phyloP scores from a whole-genome alignment of 805 yeast species.

The Monosporozyma yasuniensis region DNA sequence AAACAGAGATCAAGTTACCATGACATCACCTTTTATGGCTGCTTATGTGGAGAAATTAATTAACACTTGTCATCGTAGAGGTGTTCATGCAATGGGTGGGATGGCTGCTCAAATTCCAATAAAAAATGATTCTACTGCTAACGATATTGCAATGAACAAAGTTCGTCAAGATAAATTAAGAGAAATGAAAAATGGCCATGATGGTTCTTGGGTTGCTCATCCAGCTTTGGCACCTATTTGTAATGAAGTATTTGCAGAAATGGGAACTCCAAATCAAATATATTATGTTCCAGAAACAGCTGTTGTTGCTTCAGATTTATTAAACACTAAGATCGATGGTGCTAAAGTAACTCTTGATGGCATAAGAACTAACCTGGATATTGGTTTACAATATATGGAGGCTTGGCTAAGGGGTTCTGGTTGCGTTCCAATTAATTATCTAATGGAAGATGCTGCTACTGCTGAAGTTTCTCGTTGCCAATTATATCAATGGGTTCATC shows the following conservation, averaged over 20 bases:
- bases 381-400: conserved; percentile 74
- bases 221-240: conserved; percentile 77
- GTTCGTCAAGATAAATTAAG: conserved; percentile 68
- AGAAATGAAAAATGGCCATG: conserved; percentile 73
- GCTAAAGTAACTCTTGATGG: conserved; percentile 63
- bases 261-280: conserved; percentile 79
- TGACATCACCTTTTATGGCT: conserved; percentile 75
- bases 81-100: conserved; percentile 83
- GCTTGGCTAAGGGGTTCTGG: conserved; percentile 81
- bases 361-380: conserved; percentile 59
- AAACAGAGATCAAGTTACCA: conserved; percentile 67
- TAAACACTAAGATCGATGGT: conserved; percentile 55
- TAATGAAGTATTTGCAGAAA: conserved; percentile 59
- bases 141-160: conserved; percentile 58
- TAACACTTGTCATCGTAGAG: conserved; percentile 65
- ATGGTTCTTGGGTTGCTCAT: conserved; percentile 88
- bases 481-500: conserved; percentile 76
- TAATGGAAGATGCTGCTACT: conserved; percentile 88
- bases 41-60: conserved; percentile 67
- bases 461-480: conserved; percentile 81
- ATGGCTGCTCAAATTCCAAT: conserved; percentile 86
- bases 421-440: conserved; percentile 74
- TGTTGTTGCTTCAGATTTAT: conserved; percentile 39
- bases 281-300: conserved; percentile 36
- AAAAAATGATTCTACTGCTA: conserved; percentile 56